phyloP scores from a whole-genome alignment of 352 stramenopile species.

The Globisporangium nodosum region DNA sequence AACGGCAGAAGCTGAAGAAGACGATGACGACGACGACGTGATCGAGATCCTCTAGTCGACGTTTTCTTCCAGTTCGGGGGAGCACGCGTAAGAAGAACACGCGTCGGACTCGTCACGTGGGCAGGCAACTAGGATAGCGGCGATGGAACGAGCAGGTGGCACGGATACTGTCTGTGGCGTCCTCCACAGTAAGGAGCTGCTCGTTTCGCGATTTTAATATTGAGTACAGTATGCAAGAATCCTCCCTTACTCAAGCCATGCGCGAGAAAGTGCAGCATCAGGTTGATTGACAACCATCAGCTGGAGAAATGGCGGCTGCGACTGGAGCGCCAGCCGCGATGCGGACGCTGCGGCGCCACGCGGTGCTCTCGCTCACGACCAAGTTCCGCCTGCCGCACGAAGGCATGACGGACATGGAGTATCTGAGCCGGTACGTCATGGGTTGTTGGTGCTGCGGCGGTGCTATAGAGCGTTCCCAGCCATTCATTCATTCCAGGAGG shows the following conservation, averaged over 20 bases:
- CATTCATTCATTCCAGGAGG: not conserved
- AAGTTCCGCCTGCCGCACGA: slow-evolving; percentile 76
- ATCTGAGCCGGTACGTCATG: slow-evolving; percentile 53
- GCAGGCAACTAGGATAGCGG: not conserved
- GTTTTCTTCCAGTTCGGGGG: not conserved
- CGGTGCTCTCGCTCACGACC: slow-evolving; percentile 72
- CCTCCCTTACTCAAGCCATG: not conserved
- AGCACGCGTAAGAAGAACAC: too few relatives aligned
- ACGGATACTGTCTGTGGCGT: too few relatives aligned
- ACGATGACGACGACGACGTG: slow-evolving; percentile 17
- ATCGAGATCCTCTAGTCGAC: slow-evolving; percentile 15
- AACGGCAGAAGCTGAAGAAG: not conserved
- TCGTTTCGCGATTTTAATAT: not conserved
- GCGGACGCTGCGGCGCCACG: slow-evolving; percentile 11
- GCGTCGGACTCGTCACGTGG: too few relatives aligned
- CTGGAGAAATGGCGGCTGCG: not conserved
- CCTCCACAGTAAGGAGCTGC: not conserved
- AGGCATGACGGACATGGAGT: slow-evolving; percentile 66
- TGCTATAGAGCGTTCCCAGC: not conserved
- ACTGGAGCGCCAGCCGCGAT: not conserved
- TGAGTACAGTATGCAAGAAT: not conserved
- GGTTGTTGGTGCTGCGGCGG: too few relatives aligned
- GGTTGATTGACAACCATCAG: not conserved
- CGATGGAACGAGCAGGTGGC: too few relatives aligned
- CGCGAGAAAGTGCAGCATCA: not conserved